Percentiles rank a stretch among this genome's conserved stretches.
phyloP scores from a whole-genome alignment of 257 asterid species.

The Lycium barbarum region DNA sequence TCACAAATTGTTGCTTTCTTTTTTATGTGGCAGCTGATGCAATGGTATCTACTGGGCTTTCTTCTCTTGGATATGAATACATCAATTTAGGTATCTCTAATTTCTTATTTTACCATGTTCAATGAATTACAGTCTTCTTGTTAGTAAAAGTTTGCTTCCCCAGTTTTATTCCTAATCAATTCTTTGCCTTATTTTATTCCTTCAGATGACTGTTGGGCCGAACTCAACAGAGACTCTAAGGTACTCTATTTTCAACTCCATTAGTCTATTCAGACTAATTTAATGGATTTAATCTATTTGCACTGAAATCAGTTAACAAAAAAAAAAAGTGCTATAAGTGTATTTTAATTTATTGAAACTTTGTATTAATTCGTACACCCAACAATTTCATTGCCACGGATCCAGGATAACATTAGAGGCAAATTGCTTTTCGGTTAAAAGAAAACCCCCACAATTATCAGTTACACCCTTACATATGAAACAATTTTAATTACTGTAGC shows the following conservation, averaged over 20 bases:
- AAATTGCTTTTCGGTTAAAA: too few species aligned
- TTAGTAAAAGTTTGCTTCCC: not conserved
- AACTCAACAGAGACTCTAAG: conserved; percentile 71
- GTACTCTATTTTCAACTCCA: conserved; percentile 30
- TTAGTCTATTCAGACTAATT: not conserved
- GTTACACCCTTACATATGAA: too few species aligned
- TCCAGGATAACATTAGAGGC: too few species aligned
- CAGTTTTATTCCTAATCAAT: not conserved
- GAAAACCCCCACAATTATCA: too few species aligned
- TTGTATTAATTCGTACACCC: too few species aligned
- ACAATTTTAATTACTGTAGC: too few species aligned
- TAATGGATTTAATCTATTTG: too few species aligned
- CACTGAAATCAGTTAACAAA: too few species aligned
- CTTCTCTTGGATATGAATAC: conserved; percentile 68
- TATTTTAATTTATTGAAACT: too few species aligned
- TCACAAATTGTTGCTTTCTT: not conserved
- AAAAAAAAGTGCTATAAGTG: too few species aligned
- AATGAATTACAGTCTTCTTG: not conserved
- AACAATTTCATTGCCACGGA: too few species aligned
- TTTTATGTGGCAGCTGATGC: conserved; percentile 68
- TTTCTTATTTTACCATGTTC: not conserved
- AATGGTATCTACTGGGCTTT: conserved; percentile 73
- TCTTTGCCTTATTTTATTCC: not conserved
- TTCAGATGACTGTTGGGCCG: conserved; percentile 99
- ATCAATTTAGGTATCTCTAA: conserved; percentile 62